Evolutionary conservation across 1,139 yeast genomes (phyloP).

Genomic region (Pichia sp.): DNA sequence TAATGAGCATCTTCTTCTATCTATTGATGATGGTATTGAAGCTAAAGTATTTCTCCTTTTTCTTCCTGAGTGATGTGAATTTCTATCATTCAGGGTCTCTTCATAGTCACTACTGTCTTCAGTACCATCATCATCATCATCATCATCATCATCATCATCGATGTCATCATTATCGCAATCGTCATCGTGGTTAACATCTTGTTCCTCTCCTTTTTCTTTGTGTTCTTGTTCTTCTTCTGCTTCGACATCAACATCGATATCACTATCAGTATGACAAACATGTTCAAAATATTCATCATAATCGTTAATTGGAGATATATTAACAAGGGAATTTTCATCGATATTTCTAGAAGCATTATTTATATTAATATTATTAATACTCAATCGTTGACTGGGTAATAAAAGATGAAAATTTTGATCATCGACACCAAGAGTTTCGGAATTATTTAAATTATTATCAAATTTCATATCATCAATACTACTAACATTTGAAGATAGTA

Average conservation of each 20-base stretch:
- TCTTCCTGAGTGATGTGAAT: background rate
- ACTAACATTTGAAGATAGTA: background rate
- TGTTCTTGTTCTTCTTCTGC: background rate
- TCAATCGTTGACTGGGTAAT: constrained; percentile 1
- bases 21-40: background rate
- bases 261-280: background rate
- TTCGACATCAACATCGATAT: background rate
- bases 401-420: background rate
- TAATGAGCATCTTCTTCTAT: background rate
- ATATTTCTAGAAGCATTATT: background rate
- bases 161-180: background rate
- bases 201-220: background rate
- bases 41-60: background rate
- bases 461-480: background rate
- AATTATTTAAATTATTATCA: background rate
- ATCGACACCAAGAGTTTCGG: background rate
- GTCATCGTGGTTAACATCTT: background rate
- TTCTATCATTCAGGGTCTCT: background rate
- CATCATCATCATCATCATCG: background rate
- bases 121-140: background rate
- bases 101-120: constrained; percentile 1
- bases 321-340: background rate
- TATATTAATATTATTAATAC: background rate
- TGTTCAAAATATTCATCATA: background rate
- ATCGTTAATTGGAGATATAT: background rate